Conservation (phyloP, 2,329 filamentous ascomycete species). For the Aspergillus spinulosporus region DNA sequence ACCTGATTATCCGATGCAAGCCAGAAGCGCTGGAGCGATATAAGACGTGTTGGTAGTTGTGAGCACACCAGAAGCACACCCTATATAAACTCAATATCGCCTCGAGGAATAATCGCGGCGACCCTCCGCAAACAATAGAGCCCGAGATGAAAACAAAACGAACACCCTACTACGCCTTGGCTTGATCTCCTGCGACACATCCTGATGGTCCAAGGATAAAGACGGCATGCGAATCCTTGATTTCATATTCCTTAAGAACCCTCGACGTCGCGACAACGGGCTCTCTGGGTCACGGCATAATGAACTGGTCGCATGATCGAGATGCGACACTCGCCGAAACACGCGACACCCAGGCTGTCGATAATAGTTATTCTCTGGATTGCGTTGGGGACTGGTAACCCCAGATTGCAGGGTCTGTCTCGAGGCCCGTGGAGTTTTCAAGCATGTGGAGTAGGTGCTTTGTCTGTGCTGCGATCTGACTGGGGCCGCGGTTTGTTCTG, state of each 20-base stretch:
- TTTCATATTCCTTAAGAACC: not conserved
- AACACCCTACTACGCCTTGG: not conserved
- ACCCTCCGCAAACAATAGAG: not conserved
- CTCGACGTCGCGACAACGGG: not conserved
- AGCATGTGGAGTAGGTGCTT: not conserved
- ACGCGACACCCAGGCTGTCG: conserved; percentile 5
- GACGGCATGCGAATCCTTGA: not conserved
- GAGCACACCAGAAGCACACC: not conserved
- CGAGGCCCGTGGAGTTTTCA: not conserved
- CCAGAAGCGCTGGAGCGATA: not conserved
- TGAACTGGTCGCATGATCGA: not conserved
- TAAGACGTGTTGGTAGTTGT: too few relatives aligned
- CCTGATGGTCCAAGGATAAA: not conserved
- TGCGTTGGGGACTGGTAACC: not conserved
- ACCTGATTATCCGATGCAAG: not conserved
- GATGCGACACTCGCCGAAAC: not conserved
- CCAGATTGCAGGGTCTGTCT: not conserved
- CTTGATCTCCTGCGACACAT: not conserved
- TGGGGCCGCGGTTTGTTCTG: not conserved
- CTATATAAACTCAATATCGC: not conserved
- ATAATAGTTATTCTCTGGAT: conserved; percentile 4
- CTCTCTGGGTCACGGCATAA: not conserved
- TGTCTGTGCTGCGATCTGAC: not conserved
- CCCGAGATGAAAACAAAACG: not conserved
- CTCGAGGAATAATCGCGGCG: not conserved